Evolutionary conservation across 2,329 filamentous ascomycete species (phyloP).

Genomic region (Fusarium coffeatum): DNA sequence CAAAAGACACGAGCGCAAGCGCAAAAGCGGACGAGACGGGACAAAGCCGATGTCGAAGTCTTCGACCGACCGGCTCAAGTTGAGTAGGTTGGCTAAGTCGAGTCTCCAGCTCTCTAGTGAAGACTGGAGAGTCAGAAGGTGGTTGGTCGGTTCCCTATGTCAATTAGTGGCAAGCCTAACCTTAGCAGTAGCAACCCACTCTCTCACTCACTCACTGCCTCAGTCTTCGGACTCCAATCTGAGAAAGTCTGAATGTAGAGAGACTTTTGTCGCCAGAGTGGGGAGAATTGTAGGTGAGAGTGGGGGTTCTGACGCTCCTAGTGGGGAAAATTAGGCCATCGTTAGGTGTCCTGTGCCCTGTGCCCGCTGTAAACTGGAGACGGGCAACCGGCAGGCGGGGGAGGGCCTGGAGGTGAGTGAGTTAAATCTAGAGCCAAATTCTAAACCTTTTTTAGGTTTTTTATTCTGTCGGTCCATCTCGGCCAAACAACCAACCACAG

Average conservation of each 20-base stretch:
- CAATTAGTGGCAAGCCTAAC: constrained; percentile 28
- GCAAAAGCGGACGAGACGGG: constrained; percentile 2
- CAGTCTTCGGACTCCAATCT: constrained; percentile 11
- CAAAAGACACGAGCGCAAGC: neutral
- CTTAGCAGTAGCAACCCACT: neutral
- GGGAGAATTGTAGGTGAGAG: constrained; percentile 24
- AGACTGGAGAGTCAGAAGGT: constrained; percentile 22
- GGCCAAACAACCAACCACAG: neutral
- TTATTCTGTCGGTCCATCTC: neutral
- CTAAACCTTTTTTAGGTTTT: neutral
- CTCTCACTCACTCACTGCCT: neutral
- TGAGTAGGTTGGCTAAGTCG: constrained; percentile 4
- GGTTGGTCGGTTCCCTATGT: constrained; percentile 42
- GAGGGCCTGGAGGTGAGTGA: constrained; percentile 13
- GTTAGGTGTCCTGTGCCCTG: neutral
- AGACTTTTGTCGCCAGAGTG: constrained; percentile 39
- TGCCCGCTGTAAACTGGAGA: constrained; percentile 6
- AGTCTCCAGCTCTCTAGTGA: neutral
- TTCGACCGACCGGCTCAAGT: constrained; percentile 6
- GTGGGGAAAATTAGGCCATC: constrained; percentile 19
- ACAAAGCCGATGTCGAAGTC: constrained; percentile 13
- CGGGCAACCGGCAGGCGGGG: constrained; percentile 10
- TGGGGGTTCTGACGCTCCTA: constrained; percentile 21
- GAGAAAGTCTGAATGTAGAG: constrained; percentile 28
- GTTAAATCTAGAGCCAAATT: constrained; percentile 12